These are phyloP conservation scores for Lentinula boryana DNA, from an alignment of 768 basidiomycete species.

Conservation along the genomic window DNA sequence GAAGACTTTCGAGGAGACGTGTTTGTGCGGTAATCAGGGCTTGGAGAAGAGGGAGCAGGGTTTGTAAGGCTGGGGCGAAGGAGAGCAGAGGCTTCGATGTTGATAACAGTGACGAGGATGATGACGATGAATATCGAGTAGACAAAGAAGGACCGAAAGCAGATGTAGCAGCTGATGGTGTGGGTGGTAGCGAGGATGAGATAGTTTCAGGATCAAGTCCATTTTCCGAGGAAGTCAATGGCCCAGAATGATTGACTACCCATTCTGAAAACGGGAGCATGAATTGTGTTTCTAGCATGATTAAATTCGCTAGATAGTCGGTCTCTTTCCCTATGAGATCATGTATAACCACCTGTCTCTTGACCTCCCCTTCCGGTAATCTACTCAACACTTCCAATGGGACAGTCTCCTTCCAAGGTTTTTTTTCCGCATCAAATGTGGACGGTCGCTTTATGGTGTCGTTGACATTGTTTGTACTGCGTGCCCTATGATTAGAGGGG, in stretches of 20 bases:
- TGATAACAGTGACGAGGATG: slow-evolving; percentile 50
- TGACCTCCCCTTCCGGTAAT: slow-evolving; percentile 71
- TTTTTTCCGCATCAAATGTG: neutral
- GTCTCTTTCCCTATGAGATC: slow-evolving; percentile 86
- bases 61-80: neutral
- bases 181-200: neutral
- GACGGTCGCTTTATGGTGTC: neutral
- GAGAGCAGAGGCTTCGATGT: neutral
- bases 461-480: neutral
- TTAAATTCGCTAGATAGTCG: slow-evolving; percentile 83
- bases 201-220: neutral
- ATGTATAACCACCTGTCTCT: slow-evolving; percentile 55
- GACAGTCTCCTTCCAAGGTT: slow-evolving; percentile 38
- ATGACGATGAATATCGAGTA: slow-evolving; percentile 34
- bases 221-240: neutral
- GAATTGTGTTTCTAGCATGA: slow-evolving; percentile 67
- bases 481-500: neutral
- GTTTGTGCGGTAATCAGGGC: slow-evolving; percentile 44
- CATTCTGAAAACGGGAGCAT: slow-evolving; percentile 28
- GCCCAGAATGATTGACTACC: slow-evolving; percentile 15
- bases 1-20: slow-evolving; percentile 74
- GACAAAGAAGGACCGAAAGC: neutral
- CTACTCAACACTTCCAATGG: slow-evolving; percentile 30
- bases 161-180: neutral
- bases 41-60: neutral